Conservation (phyloP, 306 rosid genomes). For the Abrus pulchellus region DNA sequence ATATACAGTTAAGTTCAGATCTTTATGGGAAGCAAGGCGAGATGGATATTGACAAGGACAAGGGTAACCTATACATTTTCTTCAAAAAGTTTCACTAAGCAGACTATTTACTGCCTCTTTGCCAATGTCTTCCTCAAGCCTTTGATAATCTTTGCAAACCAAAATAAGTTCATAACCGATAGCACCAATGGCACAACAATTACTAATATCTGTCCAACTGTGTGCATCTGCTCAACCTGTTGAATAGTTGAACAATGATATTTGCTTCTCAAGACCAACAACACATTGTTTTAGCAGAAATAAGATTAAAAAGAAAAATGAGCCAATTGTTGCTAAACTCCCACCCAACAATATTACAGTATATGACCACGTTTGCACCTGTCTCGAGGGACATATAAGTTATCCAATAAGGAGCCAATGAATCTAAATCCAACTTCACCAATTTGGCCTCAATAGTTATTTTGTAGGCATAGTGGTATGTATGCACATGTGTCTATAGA, state of each 20-base stretch:
- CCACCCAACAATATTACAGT: background rate
- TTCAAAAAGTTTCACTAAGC: background rate
- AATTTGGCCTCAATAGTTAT: background rate
- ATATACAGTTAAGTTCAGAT: background rate
- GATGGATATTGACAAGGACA: conserved; percentile 34
- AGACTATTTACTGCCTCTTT: conserved; percentile 67
- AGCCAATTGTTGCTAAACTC: background rate
- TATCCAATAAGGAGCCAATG: background rate
- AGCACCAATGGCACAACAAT: conserved; percentile 67
- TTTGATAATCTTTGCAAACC: conserved; percentile 77
- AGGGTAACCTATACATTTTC: conserved; percentile 34
- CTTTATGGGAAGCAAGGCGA: conserved; percentile 34
- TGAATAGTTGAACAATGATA: background rate
- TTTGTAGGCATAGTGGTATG: background rate
- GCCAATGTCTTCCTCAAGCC: conserved; percentile 85
- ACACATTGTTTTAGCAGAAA: conserved; percentile 8
- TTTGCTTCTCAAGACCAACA: background rate
- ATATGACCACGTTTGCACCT: background rate
- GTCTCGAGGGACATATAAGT: background rate
- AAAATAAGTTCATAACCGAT: conserved; percentile 76
- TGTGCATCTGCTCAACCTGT: conserved; percentile 78
- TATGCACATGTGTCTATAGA: background rate
- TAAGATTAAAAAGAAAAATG: background rate
- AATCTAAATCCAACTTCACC: background rate
- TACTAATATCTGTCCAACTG: conserved; percentile 62